Base-by-base conservation (phyloP, 2,329 filamentous ascomycete species). In the Aspergillus oerlinghausenensis region DNA sequence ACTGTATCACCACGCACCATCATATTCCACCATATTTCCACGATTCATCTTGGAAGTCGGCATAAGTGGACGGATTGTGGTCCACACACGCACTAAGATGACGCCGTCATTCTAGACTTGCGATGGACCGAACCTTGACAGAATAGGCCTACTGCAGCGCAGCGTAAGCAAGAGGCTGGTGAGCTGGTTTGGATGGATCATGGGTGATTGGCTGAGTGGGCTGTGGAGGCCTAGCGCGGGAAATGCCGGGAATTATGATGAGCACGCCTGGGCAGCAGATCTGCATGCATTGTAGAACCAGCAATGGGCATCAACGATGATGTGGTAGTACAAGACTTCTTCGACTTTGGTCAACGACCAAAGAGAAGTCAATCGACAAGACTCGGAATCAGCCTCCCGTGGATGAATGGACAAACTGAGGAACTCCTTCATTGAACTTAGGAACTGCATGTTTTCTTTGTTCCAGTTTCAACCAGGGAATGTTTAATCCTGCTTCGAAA, bases 41-140 rank as follows among this genome's bases (percentile, higher is more conserved):
- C 60, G 63, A 61, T 62, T 55, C 54, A 56, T 14, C 21, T 21
- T 28, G 10, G 21, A 51, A 9, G 51, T 40, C 42, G 2, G 25
- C 3, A 52, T 58, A 7, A 38, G 32, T 38, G 32, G 32, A 17
- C 14, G 6, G 14, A 5, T 38, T 17, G 32, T 38, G 32, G 32
- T 38, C 32, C 32, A 65, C 64, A 58, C 43, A 26, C 38, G 50
- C 56, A 43, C 61, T 63, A 63, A 57, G 43, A 57, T 49, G 52
- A 64, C 61, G 60, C 65, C 62, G 58, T 62, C 59, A 57, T 62
- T 63, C 65, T 66, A 63, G 66, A 56, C 65, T 59, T 49, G 55
- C 55, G 51, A 52, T 64, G 60, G 63, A 54, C 59, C 60, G 57
- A 67, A 66, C 63, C 51, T 63, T 61, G 59, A 60, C 45, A 56